These are phyloP conservation scores for Pyricularia sp. DNA, from an alignment of 2,329 filamentous ascomycete genomes.

Conservation along the genomic window DNA sequence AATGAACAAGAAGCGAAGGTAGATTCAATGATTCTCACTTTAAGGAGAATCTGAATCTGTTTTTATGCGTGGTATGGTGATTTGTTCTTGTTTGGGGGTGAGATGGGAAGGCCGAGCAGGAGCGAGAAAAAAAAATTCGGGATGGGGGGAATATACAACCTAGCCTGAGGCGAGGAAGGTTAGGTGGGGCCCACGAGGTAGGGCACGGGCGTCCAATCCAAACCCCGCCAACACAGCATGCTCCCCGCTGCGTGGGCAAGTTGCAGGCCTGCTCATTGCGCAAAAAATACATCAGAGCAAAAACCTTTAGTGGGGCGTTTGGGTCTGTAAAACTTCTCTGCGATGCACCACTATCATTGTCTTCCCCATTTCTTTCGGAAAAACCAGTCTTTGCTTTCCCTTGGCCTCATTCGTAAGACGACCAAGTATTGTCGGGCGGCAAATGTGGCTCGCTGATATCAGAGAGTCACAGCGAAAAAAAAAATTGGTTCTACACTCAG, in stretches of 20 bases:
- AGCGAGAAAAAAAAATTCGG: constrained; percentile 8
- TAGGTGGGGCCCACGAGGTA: constrained; percentile 4
- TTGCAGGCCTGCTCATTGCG: not conserved
- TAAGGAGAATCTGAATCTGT: constrained; percentile 5
- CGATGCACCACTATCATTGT: not conserved
- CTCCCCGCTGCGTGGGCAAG: not conserved
- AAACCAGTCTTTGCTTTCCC: not conserved
- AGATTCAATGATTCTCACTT: constrained; percentile 6
- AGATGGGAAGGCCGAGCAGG: constrained; percentile 4
- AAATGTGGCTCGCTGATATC: not conserved
- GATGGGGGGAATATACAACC: constrained; percentile 4
- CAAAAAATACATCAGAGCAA: not conserved
- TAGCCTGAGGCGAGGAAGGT: constrained; percentile 3
- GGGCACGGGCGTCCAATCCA: constrained; percentile 7
- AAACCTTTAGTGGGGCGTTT: not conserved
- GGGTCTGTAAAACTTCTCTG: not conserved
- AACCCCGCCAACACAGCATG: constrained; percentile 2
- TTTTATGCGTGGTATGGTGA: not conserved
- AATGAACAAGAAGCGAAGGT: constrained; percentile 1
- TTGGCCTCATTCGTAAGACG: not conserved
- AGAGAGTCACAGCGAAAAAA: not conserved
- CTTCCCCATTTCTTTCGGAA: not conserved
- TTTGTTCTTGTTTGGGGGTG: constrained; percentile 7
- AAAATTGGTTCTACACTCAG: not conserved
- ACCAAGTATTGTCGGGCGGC: not conserved